Evolutionary conservation across 106 monocot genomes (phyloP).

Genomic region (Triglochin maritima): DNA sequence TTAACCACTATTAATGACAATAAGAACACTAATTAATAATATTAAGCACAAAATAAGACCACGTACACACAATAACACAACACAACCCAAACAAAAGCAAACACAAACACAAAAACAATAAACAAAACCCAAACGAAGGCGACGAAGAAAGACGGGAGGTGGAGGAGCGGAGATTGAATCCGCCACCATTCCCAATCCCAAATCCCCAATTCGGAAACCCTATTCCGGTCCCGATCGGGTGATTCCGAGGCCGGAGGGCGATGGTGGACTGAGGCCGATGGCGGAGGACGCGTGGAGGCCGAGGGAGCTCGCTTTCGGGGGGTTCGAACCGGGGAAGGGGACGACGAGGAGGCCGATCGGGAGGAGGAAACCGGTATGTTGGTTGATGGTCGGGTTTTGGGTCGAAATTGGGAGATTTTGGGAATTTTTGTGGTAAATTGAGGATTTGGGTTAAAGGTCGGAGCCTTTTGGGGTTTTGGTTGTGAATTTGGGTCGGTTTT

Average conservation of each 20-base stretch:
- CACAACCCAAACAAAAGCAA: too few species aligned
- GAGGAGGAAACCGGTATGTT: not conserved
- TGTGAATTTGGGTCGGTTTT: not conserved
- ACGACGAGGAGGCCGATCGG: not conserved
- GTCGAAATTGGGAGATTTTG: not conserved
- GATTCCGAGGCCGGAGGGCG: not conserved
- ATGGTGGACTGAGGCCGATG: not conserved
- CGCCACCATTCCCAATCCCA: too few species aligned
- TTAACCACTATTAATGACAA: too few species aligned
- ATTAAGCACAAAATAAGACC: too few species aligned
- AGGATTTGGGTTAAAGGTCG: not conserved
- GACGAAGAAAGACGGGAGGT: too few species aligned
- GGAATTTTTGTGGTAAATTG: too few species aligned
- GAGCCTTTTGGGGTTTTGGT: not conserved
- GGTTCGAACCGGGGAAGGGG: not conserved
- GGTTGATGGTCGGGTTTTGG: not conserved
- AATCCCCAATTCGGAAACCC: too few species aligned
- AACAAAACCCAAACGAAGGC: too few species aligned
- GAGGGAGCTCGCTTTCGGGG: slow-evolving; percentile 1
- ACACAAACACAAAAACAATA: too few species aligned
- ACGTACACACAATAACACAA: too few species aligned
- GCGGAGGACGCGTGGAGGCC: not conserved
- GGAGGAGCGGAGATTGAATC: too few species aligned
- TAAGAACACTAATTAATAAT: too few species aligned
- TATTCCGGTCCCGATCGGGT: not conserved